phyloP scores from a whole-genome alignment of 371 early-diverging fungal genomes.

The Mortierella sp. region DNA sequence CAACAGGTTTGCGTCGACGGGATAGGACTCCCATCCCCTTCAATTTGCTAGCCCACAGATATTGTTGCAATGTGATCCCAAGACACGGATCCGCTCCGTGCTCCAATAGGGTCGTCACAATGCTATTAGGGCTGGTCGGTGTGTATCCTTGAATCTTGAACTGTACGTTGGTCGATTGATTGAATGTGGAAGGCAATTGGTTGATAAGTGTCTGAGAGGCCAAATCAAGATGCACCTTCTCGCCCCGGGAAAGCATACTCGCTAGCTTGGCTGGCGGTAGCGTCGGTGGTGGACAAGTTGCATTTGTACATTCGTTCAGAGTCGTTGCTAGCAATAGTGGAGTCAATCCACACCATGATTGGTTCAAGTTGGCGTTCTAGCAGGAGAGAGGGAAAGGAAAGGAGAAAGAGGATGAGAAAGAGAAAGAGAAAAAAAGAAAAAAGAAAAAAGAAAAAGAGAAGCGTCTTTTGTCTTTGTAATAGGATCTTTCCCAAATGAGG shows the following conservation, averaged over 20 bases:
- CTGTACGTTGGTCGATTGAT: slow-evolving; percentile 40
- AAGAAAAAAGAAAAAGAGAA: too few relatives aligned
- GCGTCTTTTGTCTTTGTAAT: background rate
- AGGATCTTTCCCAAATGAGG: background rate
- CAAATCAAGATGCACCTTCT: slow-evolving; percentile 37
- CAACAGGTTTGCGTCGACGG: slow-evolving; percentile 40
- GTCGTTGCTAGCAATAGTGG: slow-evolving; percentile 47
- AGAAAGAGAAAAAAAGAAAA: background rate
- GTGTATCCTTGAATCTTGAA: slow-evolving; percentile 45
- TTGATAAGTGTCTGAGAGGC: slow-evolving; percentile 43
- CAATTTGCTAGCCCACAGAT: slow-evolving; percentile 51
- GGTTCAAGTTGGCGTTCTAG: slow-evolving; percentile 55
- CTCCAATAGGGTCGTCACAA: slow-evolving; percentile 50
- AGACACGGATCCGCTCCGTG: slow-evolving; percentile 55
- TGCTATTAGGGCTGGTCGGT: slow-evolving; percentile 47
- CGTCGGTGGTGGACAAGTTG: slow-evolving; percentile 52
- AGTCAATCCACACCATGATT: slow-evolving; percentile 57
- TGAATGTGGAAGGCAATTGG: slow-evolving; percentile 46
- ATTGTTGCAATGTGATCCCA: slow-evolving; percentile 55
- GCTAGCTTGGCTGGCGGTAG: slow-evolving; percentile 47
- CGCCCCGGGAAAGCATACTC: slow-evolving; percentile 43
- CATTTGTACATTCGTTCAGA: slow-evolving; percentile 52
- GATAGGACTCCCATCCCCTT: slow-evolving; percentile 52
- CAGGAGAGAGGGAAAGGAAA: background rate
- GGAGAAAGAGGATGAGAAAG: too few relatives aligned